Percentiles rank a stretch among this genome's conserved stretches.
Evolutionary conservation across 805 yeast genomes (phyloP).

Genomic region (Torulaspora delbrueckii): DNA sequence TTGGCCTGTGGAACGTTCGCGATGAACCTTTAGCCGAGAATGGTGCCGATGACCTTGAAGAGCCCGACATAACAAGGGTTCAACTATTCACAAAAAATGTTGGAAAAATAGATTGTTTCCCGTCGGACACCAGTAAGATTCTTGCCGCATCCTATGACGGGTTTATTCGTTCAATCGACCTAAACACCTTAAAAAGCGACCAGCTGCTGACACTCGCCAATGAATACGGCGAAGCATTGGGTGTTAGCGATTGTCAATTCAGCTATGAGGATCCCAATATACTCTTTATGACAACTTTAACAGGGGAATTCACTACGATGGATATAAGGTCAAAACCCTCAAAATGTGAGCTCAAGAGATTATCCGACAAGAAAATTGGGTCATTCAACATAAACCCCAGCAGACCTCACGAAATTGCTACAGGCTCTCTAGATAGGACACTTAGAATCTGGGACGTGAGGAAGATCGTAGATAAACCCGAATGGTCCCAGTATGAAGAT

Average conservation of each 20-base stretch:
- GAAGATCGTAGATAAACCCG: constrained; percentile 39
- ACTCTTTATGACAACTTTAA: constrained; percentile 68
- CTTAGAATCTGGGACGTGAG: constrained; percentile 86
- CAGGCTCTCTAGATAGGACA: constrained; percentile 85
- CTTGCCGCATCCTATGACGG: constrained; percentile 85
- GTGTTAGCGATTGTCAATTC: constrained; percentile 70
- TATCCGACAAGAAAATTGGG: constrained; percentile 90
- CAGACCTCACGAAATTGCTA: constrained; percentile 60
- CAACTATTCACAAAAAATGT: constrained; percentile 74
- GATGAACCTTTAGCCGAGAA: constrained; percentile 27
- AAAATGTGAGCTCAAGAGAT: constrained; percentile 42
- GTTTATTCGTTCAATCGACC: constrained; percentile 66
- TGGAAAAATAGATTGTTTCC: constrained; percentile 54
- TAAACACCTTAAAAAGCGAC: constrained; percentile 52
- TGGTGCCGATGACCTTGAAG: constrained; percentile 38
- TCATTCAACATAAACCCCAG: constrained; percentile 78
- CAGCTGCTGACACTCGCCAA: constrained; percentile 57
- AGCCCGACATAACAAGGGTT: constrained; percentile 54
- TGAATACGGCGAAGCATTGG: constrained; percentile 51
- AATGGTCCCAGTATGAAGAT: constrained; percentile 57
- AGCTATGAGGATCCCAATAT: constrained; percentile 47
- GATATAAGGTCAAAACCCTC: constrained; percentile 54
- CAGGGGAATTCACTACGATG: constrained; percentile 72
- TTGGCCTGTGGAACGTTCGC: constrained; percentile 82
- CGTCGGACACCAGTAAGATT: constrained; percentile 48